Percentiles rank a stretch among this genome's conserved stretches.
phyloP scores from a whole-genome alignment of 83 land plant genomes.

The Diphasiastrum complanatum region DNA sequence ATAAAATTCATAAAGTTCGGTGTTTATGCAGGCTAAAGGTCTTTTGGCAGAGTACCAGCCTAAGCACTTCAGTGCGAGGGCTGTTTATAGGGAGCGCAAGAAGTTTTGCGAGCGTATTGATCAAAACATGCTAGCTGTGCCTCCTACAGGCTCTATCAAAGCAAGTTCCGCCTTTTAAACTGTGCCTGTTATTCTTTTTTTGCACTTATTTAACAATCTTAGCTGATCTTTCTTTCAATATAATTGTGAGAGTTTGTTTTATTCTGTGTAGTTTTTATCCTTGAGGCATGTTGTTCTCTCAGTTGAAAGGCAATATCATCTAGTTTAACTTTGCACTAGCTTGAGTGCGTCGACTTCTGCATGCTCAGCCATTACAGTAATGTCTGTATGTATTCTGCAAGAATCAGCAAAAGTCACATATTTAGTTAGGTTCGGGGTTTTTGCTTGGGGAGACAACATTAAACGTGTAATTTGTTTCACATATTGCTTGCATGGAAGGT shows the following conservation, averaged over 20 bases:
- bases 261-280: too few relatives aligned
- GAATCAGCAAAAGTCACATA: too few relatives aligned
- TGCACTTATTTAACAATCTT: not conserved
- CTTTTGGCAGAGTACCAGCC: slow-evolving; percentile 90
- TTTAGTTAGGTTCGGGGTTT: too few relatives aligned
- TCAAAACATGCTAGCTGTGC: slow-evolving; percentile 87
- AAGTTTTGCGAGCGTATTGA: slow-evolving; percentile 92
- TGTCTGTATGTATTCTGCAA: too few relatives aligned
- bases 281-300: too few relatives aligned
- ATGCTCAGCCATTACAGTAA: too few relatives aligned
- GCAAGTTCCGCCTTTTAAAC: slow-evolving; percentile 30
- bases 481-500: too few relatives aligned
- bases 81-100: slow-evolving; percentile 96
- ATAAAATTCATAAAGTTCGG: slow-evolving; percentile 18
- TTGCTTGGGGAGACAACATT: too few relatives aligned
- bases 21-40: slow-evolving; percentile 83
- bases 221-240: not conserved
- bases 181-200: not conserved
- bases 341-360: too few relatives aligned
- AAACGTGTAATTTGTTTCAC: too few relatives aligned
- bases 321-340: too few relatives aligned
- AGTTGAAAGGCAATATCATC: too few relatives aligned
- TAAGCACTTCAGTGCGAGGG: slow-evolving; percentile 93
- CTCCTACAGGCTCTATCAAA: slow-evolving; percentile 83
- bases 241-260: not conserved